Base-by-base conservation (phyloP, 2,329 filamentous ascomycete species). In the Orbilia javanica region DNA sequence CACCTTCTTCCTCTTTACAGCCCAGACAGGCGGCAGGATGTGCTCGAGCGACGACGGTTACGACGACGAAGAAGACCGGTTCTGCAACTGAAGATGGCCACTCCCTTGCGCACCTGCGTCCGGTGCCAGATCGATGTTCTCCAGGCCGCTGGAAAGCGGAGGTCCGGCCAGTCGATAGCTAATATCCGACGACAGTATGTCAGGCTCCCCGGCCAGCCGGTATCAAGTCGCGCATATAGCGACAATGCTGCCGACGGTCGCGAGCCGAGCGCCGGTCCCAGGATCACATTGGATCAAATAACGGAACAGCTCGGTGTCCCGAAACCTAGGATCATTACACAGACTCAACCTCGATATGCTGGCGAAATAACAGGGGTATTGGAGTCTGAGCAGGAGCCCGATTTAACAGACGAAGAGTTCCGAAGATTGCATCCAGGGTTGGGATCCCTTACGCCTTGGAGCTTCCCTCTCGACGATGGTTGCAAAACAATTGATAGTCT, bases 401-500 rank as follows among this genome's bases (percentile, higher is more conserved):
- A 60, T 27, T 27, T 60, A 42, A 39, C 55, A 13, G 60, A 64
- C 39, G 60, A 64, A 11, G 60, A 64, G 25, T 60, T 60, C 39
- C 60, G 15, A 15, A 22, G 11, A 15, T 6, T 11, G 7, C 22
- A 46, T 34, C 60, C 42, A 20, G 60, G 60, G n/a, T 22, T 64
- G 3, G 60, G 60, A 4, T 46, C 36, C 13, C 27, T 64, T 6
- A 60, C 18, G 7, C 44, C 64, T 29, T 76, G 65, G 65, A 52
- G 7, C 10, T 50, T 60, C 8, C 72, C 72, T 4, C 22, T 42
- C 2, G 72, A 76, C 13, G 18, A 18, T 18, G 7, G 36, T n/a
- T 52, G 20, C 36, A 66, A 44, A 42, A 74, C 64, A 13, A 44
- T 81, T 13, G 63, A 70, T 46, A 69, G 80, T 10, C 78, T 82